phyloP scores from a whole-genome alignment of 352 stramenopile species.

The Phytopythium kandeliae region DNA sequence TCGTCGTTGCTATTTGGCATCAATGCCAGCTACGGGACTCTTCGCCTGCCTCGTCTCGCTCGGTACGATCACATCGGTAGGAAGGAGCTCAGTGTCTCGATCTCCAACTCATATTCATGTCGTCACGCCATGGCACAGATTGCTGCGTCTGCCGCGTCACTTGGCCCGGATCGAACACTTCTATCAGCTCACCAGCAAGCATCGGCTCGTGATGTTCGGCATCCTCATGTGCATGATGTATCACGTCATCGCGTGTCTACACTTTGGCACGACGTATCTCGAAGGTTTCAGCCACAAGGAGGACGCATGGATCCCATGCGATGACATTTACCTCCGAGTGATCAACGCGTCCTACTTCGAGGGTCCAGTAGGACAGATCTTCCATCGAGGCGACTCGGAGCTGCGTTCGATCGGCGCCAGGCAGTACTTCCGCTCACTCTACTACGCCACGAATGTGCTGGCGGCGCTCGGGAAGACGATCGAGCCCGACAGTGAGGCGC shows the following conservation, averaged over 20 bases:
- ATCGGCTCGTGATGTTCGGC: slow-evolving; percentile 35
- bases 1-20: slow-evolving; percentile 15
- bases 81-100: not conserved
- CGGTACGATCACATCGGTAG: slow-evolving; percentile 5
- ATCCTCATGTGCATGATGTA: slow-evolving; percentile 42
- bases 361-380: slow-evolving; percentile 7
- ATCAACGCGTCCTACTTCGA: slow-evolving; percentile 15
- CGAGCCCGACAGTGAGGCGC: slow-evolving; percentile 27
- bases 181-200: slow-evolving; percentile 34
- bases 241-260: slow-evolving; percentile 43
- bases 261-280: slow-evolving; percentile 25
- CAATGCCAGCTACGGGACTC: slow-evolving; percentile 15
- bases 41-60: slow-evolving; percentile 37
- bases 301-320: slow-evolving; percentile 26
- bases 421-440: slow-evolving; percentile 35
- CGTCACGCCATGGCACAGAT: not conserved
- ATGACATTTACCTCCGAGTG: slow-evolving; percentile 14
- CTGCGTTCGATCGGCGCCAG: slow-evolving; percentile 9
- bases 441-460: slow-evolving; percentile 34
- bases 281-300: slow-evolving; percentile 26
- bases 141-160: slow-evolving; percentile 21
- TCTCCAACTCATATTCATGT: not conserved
- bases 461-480: slow-evolving; percentile 36
- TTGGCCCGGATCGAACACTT: slow-evolving; percentile 36
- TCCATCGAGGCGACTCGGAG: slow-evolving; percentile 6